Conservation (phyloP, 177 flowering plant genomes). For the Tripterygium wilfordii region DNA sequence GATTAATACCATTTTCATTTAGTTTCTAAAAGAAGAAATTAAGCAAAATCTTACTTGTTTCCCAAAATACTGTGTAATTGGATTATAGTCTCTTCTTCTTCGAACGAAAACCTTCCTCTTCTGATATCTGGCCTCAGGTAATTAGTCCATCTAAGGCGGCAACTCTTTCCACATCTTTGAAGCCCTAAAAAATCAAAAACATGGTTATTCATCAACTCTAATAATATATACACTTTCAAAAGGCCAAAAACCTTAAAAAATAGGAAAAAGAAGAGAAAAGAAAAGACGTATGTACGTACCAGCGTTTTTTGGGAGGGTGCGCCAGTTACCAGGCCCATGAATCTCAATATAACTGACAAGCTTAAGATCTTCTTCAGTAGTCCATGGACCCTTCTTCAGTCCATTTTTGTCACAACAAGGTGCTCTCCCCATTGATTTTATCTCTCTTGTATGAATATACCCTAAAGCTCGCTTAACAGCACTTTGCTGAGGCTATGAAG, state of each 20-base stretch:
- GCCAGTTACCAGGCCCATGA: slow-evolving; percentile 74
- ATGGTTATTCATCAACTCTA: neutral
- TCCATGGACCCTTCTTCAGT: slow-evolving; percentile 85
- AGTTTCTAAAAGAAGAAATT: neutral
- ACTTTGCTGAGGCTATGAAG: neutral
- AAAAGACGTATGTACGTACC: slow-evolving; percentile 22
- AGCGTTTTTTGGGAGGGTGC: slow-evolving; percentile 72
- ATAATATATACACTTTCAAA: neutral
- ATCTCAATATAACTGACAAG: slow-evolving; percentile 45
- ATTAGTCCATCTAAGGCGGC: slow-evolving; percentile 85
- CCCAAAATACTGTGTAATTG: slow-evolving; percentile 68
- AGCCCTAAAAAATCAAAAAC: slow-evolving; percentile 33
- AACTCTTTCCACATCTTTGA: slow-evolving; percentile 80
- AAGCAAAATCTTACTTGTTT: slow-evolving; percentile 49
- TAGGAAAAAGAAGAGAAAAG: neutral
- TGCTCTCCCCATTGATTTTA: slow-evolving; percentile 56
- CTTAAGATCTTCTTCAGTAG: slow-evolving; percentile 65
- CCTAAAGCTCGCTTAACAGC: neutral
- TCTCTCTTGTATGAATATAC: neutral
- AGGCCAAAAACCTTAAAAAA: neutral
- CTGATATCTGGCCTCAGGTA: slow-evolving; percentile 78
- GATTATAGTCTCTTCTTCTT: slow-evolving; percentile 76
- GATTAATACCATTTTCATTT: neutral
- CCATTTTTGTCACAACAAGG: slow-evolving; percentile 84
- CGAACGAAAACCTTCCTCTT: slow-evolving; percentile 71